Evolutionary conservation across 345 rosid genomes (phyloP), one percentile per base, ranked within the genome.

Genomic region (Erodium maritimum): DNA sequence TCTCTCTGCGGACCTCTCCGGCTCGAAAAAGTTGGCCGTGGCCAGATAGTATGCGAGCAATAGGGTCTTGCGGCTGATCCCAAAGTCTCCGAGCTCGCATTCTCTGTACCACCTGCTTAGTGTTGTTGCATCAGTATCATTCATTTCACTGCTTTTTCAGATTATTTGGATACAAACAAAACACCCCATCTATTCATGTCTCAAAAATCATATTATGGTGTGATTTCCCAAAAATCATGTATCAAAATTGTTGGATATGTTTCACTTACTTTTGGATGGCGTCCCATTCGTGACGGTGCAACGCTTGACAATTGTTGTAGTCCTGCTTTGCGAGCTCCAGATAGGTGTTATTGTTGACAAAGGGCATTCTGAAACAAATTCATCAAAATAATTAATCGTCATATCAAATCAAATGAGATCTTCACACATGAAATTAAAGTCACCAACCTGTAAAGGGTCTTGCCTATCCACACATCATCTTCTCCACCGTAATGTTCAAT

Each of bases 391-490:
- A n/a, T n/a, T n/a, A n/a, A n/a, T n/a, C n/a, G n/a, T n/a, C n/a
- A n/a, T n/a, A 24, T 0, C 17, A 17, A 3, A 3, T 8, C 34
- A 3, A 29, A 29, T 29, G 3, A 29, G 34, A 29, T 29, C 34
- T 8, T 29, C 3, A 29, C 3, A 3, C 34, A 29, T 29, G 8
- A 29, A 8, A 29, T 29, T 29, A 16, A 10, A 5, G 17, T 11
- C 29, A 52, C 1, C 21, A 50, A 85, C 99, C 99, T 90, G 71
- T 94, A 94, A 61, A 87, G 80, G 19, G 97, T 90, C 72, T 94
- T 90, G 65, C 97, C 99, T 60, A 94, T 94, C 99, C 99, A 94
- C 7, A 83, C 85, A 65, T 94, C 99, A 59, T 79, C 81, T 70
- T 80, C 77, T 2, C 99, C 99, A 37, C 99, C 97, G 29, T 94